These are phyloP conservation scores for Phymatotrichopsis omnivora DNA, from an alignment of 2,329 filamentous ascomycete genomes.

Conservation along the genomic window DNA sequence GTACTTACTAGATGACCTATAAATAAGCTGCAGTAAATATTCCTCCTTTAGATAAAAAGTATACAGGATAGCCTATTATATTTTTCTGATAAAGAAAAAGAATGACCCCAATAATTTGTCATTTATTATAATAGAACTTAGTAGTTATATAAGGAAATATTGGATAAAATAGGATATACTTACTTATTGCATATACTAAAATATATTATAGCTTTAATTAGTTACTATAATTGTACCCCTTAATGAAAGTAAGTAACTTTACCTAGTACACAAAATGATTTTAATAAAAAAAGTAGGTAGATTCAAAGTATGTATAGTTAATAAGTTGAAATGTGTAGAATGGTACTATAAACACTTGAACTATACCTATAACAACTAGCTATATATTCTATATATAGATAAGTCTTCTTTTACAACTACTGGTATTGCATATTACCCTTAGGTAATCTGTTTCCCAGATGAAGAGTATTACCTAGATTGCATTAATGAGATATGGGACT, in stretches of 20 bases:
- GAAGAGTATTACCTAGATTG: conserved; percentile 10
- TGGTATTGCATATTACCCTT: too few species aligned
- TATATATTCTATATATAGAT: conserved; percentile 5
- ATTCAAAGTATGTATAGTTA: background rate
- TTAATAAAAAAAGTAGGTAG: too few species aligned
- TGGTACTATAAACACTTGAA: background rate
- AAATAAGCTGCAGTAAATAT: background rate
- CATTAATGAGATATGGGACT: conserved; percentile 8
- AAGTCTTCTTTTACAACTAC: conserved; percentile 8
- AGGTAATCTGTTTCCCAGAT: conserved; percentile 5
- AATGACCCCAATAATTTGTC: background rate
- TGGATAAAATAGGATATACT: background rate
- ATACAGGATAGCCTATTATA: background rate
- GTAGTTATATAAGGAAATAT: background rate
- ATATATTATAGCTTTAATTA: background rate
- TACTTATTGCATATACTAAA: background rate
- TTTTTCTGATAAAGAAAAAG: conserved; percentile 1
- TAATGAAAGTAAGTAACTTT: too few species aligned
- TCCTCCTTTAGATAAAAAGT: conserved; percentile 1
- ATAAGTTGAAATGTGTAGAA: conserved; percentile 1
- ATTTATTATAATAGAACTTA: background rate
- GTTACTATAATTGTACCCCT: conserved; percentile 4
- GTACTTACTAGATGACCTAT: background rate
- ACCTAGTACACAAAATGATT: too few species aligned
- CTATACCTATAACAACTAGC: conserved; percentile 2